These are phyloP conservation scores for Nemania diffusa DNA, from an alignment of 2,329 filamentous ascomycete genomes.

Conservation along the genomic window DNA sequence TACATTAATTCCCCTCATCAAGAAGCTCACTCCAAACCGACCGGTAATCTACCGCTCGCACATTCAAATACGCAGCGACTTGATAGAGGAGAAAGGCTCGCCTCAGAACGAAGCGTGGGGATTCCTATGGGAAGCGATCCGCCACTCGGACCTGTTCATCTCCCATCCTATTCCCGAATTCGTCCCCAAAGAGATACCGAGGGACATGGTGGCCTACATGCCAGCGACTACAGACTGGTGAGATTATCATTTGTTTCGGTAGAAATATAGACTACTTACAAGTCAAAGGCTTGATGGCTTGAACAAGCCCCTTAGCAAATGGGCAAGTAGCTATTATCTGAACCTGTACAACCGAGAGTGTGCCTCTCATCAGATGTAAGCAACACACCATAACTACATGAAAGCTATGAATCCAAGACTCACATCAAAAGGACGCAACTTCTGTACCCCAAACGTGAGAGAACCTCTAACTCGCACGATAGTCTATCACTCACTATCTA, in stretches of 20 bases:
- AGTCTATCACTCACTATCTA: background rate
- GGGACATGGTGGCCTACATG: conserved; percentile 75
- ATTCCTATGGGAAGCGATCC: conserved; percentile 78
- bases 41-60: conserved; percentile 85
- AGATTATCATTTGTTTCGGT: background rate
- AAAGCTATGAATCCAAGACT: background rate
- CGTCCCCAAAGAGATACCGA: conserved; percentile 74
- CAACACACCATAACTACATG: background rate
- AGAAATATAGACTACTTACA: background rate
- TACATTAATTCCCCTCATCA: conserved; percentile 78
- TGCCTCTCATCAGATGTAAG: conserved; percentile 64
- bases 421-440: conserved; percentile 15
- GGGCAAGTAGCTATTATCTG: conserved; percentile 78
- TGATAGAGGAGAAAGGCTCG: conserved; percentile 69
- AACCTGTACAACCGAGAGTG: conserved; percentile 76
- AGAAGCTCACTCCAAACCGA: conserved; percentile 74
- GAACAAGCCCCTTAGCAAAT: conserved; percentile 77
- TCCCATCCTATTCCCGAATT: conserved; percentile 82
- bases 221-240: conserved; percentile 84
- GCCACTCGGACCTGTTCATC: conserved; percentile 80
- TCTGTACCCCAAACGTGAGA: conserved; percentile 23
- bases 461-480: background rate
- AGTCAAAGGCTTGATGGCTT: conserved; percentile 67
- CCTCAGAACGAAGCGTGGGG: conserved; percentile 80
- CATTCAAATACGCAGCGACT: conserved; percentile 82